Evolutionary conservation across 495 filamentous ascomycete genomes (phyloP), one percentile per base, ranked within the genome.

Genomic region (Sporormia fimetaria): DNA sequence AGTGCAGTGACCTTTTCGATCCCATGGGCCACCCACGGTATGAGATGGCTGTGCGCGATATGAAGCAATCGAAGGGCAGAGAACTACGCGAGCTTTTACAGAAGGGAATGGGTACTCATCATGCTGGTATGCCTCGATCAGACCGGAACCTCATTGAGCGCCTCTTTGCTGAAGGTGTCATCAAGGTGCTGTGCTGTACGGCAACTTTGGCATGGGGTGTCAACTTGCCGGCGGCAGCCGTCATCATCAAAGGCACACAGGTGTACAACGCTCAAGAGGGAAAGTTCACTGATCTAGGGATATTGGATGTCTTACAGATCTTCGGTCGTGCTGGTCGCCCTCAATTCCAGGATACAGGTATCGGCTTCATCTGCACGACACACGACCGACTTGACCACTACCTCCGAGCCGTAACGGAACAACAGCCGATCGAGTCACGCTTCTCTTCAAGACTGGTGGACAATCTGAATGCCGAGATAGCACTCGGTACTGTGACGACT

Each of bases 171-270:
- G 76, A 90, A 51, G 90, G 90, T 3, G 73, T 92, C 8, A 74
- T 95, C 54, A 93, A 88, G 58, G 86, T 99, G 0, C 78, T 99
- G 6, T 96, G 90, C 67, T 96, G 92, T 76, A 99, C 90, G 10
- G 90, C 90, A 8, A 99, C 90, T 0, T 68, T 99, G 29, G 90
- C 90, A 7, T 99, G 90, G 90, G 90, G 90, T 75, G 88, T 99
- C 50, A 99, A 99, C 65, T 74, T 99, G 59, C 90, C 90, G 1
- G 90, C 90, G 6, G 88, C 92, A 9, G 93, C 90, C 2, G 90
- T 99, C 17, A 73, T 99, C 37, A 99, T 99, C 67, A 96, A 96
- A 61, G 90, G 90, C 12, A 96, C 90, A 4, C 87, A 95, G 58
- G 66, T 99, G 2, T 99, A 99, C 63, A 95, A 87, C 57, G 77